Conservation (phyloP, 2,329 filamentous ascomycete species). For the Claviceps fusiformis region DNA sequence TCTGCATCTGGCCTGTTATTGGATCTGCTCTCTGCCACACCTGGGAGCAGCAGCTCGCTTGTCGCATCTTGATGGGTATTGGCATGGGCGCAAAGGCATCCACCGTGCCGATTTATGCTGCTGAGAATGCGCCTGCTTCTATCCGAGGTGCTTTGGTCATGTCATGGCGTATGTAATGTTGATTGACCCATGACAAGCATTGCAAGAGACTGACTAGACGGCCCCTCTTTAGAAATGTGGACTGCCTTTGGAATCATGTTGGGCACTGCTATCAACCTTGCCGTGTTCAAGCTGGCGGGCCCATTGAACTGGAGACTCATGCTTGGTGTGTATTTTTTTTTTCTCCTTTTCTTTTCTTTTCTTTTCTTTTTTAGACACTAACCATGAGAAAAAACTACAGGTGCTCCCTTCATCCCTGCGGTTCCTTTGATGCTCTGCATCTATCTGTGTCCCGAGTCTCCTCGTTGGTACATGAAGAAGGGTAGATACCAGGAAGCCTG, state of each 20-base stretch:
- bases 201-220: slow-evolving; percentile 16
- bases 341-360: too few relatives aligned
- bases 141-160: slow-evolving; percentile 68
- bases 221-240: slow-evolving; percentile 40
- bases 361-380: not conserved
- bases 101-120: slow-evolving; percentile 58
- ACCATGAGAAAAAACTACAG: not conserved
- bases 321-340: slow-evolving; percentile 25
- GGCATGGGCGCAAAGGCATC: slow-evolving; percentile 50
- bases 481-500: slow-evolving; percentile 46
- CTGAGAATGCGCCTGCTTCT: slow-evolving; percentile 55
- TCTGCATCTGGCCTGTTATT: slow-evolving; percentile 35
- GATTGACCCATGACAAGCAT: slow-evolving; percentile 18
- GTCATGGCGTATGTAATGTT: slow-evolving; percentile 52
- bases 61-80: slow-evolving; percentile 53
- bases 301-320: slow-evolving; percentile 24
- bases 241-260: slow-evolving; percentile 39
- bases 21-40: slow-evolving; percentile 46
- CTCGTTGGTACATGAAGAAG: slow-evolving; percentile 54
- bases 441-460: slow-evolving; percentile 51
- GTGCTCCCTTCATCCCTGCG: slow-evolving; percentile 44
- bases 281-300: slow-evolving; percentile 13
- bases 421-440: slow-evolving; percentile 39
- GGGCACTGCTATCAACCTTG: slow-evolving; percentile 27
- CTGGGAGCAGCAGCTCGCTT: slow-evolving; percentile 53